A percentile compares a stretch with the other conserved stretches of the same genome.
Evolutionary conservation across 179 eudicot genomes (phyloP).

Genomic region (Spinacia oleracea): DNA sequence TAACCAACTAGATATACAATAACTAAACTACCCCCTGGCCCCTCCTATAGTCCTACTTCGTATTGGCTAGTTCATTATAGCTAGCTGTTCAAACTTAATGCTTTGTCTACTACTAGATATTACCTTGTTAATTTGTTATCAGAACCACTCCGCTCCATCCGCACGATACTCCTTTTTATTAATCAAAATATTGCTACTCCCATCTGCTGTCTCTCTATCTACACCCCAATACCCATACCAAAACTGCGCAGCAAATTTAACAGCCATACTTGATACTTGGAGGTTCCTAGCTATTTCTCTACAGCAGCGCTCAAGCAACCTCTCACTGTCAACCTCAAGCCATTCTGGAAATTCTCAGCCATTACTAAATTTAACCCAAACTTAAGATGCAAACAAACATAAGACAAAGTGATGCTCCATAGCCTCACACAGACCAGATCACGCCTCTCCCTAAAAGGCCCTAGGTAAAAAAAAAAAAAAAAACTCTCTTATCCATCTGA

Average conservation of each 20-base stretch:
- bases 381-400: background rate
- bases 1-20: too few species aligned
- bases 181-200: background rate
- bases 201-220: too few species aligned
- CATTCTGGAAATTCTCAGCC: background rate
- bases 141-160: background rate
- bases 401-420: background rate
- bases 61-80: too few species aligned
- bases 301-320: background rate
- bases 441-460: too few species aligned
- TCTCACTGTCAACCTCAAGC: background rate
- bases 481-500: too few species aligned
- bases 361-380: background rate
- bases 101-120: too few species aligned
- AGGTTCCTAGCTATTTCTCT: background rate
- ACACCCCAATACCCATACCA: background rate
- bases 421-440: too few species aligned
- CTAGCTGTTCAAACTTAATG: too few species aligned
- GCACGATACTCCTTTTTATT: background rate
- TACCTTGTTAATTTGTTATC: background rate
- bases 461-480: too few species aligned
- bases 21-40: too few species aligned
- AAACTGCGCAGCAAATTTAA: background rate
- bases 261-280: background rate
- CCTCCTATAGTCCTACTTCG: too few species aligned